These are phyloP conservation scores for Aristolochia californica DNA, from an alignment of 164 flowering plant species.

Conservation along the genomic window DNA sequence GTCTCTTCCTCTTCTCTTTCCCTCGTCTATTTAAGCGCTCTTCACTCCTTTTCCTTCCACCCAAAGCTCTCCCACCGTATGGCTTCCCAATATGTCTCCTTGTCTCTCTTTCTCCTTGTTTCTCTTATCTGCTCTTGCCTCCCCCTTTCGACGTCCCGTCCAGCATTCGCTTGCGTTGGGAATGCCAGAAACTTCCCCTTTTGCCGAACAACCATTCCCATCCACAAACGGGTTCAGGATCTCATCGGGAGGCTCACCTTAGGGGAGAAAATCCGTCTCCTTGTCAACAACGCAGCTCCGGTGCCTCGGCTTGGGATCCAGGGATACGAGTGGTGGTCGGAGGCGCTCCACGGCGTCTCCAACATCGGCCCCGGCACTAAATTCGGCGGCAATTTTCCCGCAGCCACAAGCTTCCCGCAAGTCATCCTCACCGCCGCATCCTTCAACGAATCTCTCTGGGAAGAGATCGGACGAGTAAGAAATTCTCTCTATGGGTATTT, in stretches of 20 bases:
- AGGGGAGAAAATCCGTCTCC: conserved; percentile 55
- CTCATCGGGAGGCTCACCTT: conserved; percentile 58
- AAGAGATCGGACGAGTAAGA: conserved; percentile 67
- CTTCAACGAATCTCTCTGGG: conserved; percentile 77
- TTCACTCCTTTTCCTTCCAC: too few relatives aligned
- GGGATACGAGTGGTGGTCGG: conserved; percentile 97
- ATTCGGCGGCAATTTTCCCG: conserved; percentile 55
- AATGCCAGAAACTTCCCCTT: conserved; percentile 34
- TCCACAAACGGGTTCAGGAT: conserved; percentile 44
- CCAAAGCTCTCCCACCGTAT: too few relatives aligned
- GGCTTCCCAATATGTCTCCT: too few relatives aligned
- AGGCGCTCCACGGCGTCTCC: conserved; percentile 90
- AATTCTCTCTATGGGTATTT: too few relatives aligned
- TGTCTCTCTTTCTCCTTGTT: background rate
- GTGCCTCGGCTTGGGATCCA: conserved; percentile 74
- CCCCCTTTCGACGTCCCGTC: conserved; percentile 11
- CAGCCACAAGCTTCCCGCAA: conserved; percentile 81
- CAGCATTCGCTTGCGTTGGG: conserved; percentile 56
- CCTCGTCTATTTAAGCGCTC: too few relatives aligned
- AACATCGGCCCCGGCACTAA: conserved; percentile 73
- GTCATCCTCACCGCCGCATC: conserved; percentile 85
- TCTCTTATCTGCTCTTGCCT: background rate
- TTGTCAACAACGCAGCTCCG: conserved; percentile 60
- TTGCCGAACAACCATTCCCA: conserved; percentile 28
- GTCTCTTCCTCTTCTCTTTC: too few relatives aligned